Evolutionary conservation across 2,329 filamentous ascomycete species (phyloP), one percentile per base, ranked within the genome.

Genomic region (Pseudogymnoascus verrucosus): DNA sequence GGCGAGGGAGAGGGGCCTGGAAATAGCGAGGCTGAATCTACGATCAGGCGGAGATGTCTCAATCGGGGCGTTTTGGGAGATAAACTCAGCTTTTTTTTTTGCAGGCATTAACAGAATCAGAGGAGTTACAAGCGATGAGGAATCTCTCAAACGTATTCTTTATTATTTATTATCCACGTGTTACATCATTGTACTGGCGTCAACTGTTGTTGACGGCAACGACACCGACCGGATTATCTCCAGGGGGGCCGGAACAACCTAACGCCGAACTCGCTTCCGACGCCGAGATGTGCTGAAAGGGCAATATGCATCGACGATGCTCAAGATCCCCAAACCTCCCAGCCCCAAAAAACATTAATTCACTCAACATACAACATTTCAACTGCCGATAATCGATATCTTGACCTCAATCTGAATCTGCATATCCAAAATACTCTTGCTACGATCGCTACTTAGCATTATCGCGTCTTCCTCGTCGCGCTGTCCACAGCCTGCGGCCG

Each of bases 301-400:
- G 47, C 47, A 54, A 54, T 31, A 54, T 54, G 26, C 47, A 31
- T 54, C 47, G 4, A 54, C 21, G 47, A 31, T 54, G 26, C 47
- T 11, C 47, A 31, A 54, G 47, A 54, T 54, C 26, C 47, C 26
- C 47, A 54, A 31, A 31, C 23, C 47, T 31, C n/a, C 23, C 47
- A 31, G 26, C 1, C 26, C 47, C 47, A n/a, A 54, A 44, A 54
- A 54, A 16, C 47, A 54, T 26, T 31, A 54, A 54, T 54, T 54
- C 47, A 54, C 47, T 54, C 47, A 54, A 34, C 47, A 6, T 54
- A 54, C 47, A 54, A 54, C 47, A 54, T 54, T 54, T 54, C 47
- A 54, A 54, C 47, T 54, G 26, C 23, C 47, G 26, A 34, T 54
- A 54, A 54, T 31, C 26, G 47, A 54, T 54, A 54, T 54, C 47